phyloP scores from a whole-genome alignment of 2,329 filamentous ascomycete genomes.

The Aciculosporium take region DNA sequence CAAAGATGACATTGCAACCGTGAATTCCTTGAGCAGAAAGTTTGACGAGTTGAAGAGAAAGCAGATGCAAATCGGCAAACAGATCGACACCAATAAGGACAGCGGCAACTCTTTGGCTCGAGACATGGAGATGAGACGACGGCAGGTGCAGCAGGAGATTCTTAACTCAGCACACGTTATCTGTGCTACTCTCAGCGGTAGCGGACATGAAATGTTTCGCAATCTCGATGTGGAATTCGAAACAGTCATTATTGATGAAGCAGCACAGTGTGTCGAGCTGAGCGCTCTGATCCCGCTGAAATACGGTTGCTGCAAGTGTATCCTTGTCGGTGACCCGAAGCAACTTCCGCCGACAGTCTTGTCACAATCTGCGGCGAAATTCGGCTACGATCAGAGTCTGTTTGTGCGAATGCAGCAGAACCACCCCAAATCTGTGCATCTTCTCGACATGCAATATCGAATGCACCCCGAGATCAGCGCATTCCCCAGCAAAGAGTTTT shows the following conservation, averaged over 20 bases:
- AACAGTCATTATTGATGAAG: conserved; percentile 95
- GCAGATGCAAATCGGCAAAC: conserved; percentile 57
- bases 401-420: conserved; percentile 98
- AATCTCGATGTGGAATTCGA: conserved; percentile 91
- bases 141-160: conserved; percentile 78
- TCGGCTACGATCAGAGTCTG: conserved; percentile 93
- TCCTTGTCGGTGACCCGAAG: conserved; percentile 94
- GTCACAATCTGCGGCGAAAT: conserved; percentile 80
- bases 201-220: conserved; percentile 95
- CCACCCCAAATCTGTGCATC: conserved; percentile 72
- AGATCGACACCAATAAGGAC: conserved; percentile 79
- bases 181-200: conserved; percentile 88
- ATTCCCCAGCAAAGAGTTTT: conserved; percentile 86
- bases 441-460: conserved; percentile 95
- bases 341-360: conserved; percentile 92
- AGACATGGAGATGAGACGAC: conserved; percentile 73
- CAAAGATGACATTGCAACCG: conserved; percentile 31
- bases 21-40: conserved; percentile 53
- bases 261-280: conserved; percentile 93
- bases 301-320: conserved; percentile 92
- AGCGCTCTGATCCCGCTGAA: conserved; percentile 94
- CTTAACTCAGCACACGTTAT: conserved; percentile 84
- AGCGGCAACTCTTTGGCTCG: conserved; percentile 68
- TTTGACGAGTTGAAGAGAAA: conserved; percentile 66
- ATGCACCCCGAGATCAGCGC: conserved; percentile 96